Evolutionary conservation across 495 filamentous ascomycete species (phyloP), one percentile per base, ranked within the genome.

Genomic region (Hypomontagnella monticulosa): DNA sequence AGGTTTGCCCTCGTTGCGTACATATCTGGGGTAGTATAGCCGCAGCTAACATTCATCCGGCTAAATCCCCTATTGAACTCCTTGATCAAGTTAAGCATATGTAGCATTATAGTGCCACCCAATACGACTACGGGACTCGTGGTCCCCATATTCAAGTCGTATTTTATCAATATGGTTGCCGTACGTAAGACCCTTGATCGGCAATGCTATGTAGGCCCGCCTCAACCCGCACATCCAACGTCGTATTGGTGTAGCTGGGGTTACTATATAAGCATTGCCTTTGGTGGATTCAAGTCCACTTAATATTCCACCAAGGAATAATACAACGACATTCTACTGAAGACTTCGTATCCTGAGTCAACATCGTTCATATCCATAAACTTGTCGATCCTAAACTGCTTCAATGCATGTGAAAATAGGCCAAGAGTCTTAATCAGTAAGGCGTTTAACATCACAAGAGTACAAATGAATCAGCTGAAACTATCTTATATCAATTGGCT

Each of bases 211-310:
- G 23, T 27, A 27, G 23, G 32, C 6, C 52, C 34, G 18, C 52
- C 23, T 42, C 32, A 12, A 33, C 40, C 41, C 47, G n/a, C 42
- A 37, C 19, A 19, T 47, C 33, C 16, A 64, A 15, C 33, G 48
- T 52, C 33, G 40, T 46, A 64, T 64, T 58, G 54, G 48, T 47
- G 48, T 54, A 41, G 61, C 48, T 64, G 53, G 46, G 18, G 44
- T 46, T 19, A 11, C 23, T 40, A 44, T 33, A 36, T 7, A 14
- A 23, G 19, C 6, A 34, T 37, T 11, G 1, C 42, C 57, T 52
- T 34, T 9, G n/a, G 27, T 58, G 30, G 23, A 27, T 27, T 27
- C 23, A 27, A 27, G 23, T 27, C 6, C 23, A 27, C 23, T 27
- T 6, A 27, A 27, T 27, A 27, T 27, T 27, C 23, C 23, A 27